These are phyloP conservation scores for Magnolia sinica DNA, from an alignment of 164 flowering plant genomes.

Conservation along the genomic window DNA sequence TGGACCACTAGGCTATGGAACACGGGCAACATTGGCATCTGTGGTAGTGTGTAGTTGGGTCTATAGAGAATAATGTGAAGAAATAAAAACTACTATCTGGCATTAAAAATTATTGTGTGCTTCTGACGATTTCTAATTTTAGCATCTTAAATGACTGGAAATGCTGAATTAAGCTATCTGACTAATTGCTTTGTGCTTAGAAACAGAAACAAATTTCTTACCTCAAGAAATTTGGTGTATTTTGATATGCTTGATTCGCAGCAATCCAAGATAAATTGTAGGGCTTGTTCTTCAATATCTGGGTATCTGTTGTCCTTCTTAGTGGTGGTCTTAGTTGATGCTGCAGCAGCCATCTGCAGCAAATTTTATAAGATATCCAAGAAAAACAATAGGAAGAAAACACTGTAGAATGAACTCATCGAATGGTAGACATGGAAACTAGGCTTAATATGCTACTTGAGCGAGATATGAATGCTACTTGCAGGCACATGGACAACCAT, in stretches of 20 bases:
- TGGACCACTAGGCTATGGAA: no score
- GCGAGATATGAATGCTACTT: background rate
- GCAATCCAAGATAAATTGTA: slow-evolving; percentile 72
- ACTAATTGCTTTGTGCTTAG: background rate
- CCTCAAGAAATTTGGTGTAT: slow-evolving; percentile 87
- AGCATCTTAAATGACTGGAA: background rate
- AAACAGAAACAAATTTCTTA: slow-evolving; percentile 14
- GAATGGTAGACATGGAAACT: background rate
- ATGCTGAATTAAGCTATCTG: background rate
- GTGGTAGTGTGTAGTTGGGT: no score
- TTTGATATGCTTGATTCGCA: slow-evolving; percentile 90
- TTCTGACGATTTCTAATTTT: background rate
- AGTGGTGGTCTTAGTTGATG: slow-evolving; percentile 55
- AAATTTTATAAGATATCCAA: background rate
- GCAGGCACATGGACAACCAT: background rate
- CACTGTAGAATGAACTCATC: background rate
- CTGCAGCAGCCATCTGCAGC: slow-evolving; percentile 84
- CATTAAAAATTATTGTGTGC: background rate
- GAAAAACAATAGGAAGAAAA: no score
- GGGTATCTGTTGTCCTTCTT: slow-evolving; percentile 66
- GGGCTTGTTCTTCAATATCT: slow-evolving; percentile 77
- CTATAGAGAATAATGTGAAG: no score
- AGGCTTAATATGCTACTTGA: background rate
- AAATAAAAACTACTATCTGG: no score
- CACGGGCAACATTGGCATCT: no score